A percentile compares a stretch with the other conserved stretches of the same genome.
Conservation (phyloP, 768 basidiomycete species). For the Suillus decipiens region DNA sequence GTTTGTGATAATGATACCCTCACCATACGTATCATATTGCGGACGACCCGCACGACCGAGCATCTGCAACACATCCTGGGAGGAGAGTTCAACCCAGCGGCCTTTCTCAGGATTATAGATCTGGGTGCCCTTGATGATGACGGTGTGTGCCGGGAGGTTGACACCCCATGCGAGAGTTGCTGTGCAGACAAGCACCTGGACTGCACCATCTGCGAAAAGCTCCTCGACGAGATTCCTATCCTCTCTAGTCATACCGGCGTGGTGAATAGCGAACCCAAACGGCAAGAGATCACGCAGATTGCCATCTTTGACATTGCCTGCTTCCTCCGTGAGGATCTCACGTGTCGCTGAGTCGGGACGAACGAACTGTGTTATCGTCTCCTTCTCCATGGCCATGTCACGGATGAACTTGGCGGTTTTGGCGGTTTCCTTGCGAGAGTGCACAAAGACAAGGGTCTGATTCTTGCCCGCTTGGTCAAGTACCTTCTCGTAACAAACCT, state of each 20-base stretch:
- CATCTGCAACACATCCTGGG: slow-evolving; percentile 98
- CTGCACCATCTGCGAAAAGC: slow-evolving; percentile 86
- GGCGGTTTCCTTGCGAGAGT: slow-evolving; percentile 97
- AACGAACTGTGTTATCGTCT: slow-evolving; percentile 95
- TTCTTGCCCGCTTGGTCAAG: slow-evolving; percentile 90
- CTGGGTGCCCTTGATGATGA: slow-evolving; percentile 99
- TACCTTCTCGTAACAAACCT: slow-evolving; percentile 98
- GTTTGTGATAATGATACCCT: slow-evolving; percentile 98
- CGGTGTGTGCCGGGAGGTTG: slow-evolving; percentile 95
- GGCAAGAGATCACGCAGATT: slow-evolving; percentile 89
- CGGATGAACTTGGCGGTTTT: slow-evolving; percentile 95
- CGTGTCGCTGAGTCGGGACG: slow-evolving; percentile 89
- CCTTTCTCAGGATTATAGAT: slow-evolving; percentile 99
- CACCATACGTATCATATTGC: slow-evolving; percentile 95
- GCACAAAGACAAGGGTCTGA: slow-evolving; percentile 95
- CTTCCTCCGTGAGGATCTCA: slow-evolving; percentile 87
- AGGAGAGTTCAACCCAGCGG: slow-evolving; percentile 92
- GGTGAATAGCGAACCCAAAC: slow-evolving; percentile 97
- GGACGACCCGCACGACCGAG: slow-evolving; percentile 96
- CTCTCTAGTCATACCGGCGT: slow-evolving; percentile 93
- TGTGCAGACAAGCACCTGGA: slow-evolving; percentile 95
- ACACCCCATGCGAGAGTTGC: slow-evolving; percentile 99
- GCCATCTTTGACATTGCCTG: slow-evolving; percentile 76
- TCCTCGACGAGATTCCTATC: slow-evolving; percentile 94
- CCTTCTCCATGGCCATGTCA: slow-evolving; percentile 95